Base-by-base conservation (phyloP, 1,284 basidiomycete species). In the Boletus sp. region DNA sequence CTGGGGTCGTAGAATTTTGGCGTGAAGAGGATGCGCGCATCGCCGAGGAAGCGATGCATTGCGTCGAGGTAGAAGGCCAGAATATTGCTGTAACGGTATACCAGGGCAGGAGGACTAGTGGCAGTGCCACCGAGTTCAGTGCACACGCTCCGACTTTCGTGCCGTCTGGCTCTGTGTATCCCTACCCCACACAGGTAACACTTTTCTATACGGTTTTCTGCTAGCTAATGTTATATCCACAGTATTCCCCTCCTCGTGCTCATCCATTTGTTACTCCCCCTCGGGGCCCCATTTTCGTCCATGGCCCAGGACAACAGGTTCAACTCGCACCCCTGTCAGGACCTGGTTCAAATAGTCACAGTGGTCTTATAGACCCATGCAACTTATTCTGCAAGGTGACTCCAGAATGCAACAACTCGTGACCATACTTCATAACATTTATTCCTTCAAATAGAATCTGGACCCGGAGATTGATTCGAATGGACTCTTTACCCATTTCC, bases 271-370 rank as follows among this genome's bases (percentile, higher is more conserved):
- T 54, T 48, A 52, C 56, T 35, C 54, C 67, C 44, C 67, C 65
- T 38, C 60, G 64, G 22, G 56, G 62, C 16, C 51, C 73, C 22
- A 52, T 70, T 14, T 90, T 92, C 57, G 75, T 89, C 25, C 91
- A 92, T 69, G 89, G 90, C 7, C 91, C 91, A 9, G 90, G 91
- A 10, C 91, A 93, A 65, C 89, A 92, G 65, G 89, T 93, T 19
- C 88, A 92, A 60, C 76, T 85, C 13, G 88, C 91, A 2, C 89
- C 89, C 9, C 47, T 77, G 34, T 60, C 58, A 22, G 88, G 88
- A 2, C 87, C 86, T 23, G 88, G 88, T 13, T 83, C 88, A 27
- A 78, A 58, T 45, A 91, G 87, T 59, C 82, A 88, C 57, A 91
- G 88, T 51, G 91, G 91, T 23, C 73, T 92, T 20, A 91, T 94